These are phyloP conservation scores for Trichoderma pleuroti DNA, from an alignment of 2,329 filamentous ascomycete species.

Conservation along the genomic window DNA sequence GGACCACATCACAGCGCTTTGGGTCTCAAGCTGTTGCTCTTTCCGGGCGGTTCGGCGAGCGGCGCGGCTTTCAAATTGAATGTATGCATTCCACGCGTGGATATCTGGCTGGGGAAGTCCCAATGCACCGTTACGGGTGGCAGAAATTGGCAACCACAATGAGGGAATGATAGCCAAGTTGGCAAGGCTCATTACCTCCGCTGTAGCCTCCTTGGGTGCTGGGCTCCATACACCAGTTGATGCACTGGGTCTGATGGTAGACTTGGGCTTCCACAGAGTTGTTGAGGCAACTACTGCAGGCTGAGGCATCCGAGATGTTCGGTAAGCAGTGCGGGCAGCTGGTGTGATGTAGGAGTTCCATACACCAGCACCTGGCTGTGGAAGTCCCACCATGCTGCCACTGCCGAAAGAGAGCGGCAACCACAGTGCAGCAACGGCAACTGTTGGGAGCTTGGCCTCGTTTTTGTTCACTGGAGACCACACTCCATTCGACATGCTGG, in stretches of 20 bases:
- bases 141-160: not conserved
- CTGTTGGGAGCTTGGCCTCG: not conserved
- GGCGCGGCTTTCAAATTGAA: not conserved
- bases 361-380: not conserved
- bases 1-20: not conserved
- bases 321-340: not conserved
- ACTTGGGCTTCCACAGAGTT: not conserved
- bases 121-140: not conserved
- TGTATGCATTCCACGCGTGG: slow-evolving; percentile 8
- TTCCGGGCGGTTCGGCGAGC: not conserved
- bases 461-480: not conserved
- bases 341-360: slow-evolving; percentile 4
- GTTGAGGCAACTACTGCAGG: not conserved
- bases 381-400: not conserved
- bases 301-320: not conserved
- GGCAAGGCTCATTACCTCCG: not conserved
- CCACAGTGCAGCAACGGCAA: not conserved
- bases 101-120: slow-evolving; percentile 6
- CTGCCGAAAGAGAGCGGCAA: not conserved
- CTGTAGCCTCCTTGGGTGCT: not conserved
- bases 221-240: not conserved
- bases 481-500: not conserved
- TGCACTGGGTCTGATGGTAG: not conserved
- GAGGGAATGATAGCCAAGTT: not conserved
- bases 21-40: not conserved